phyloP scores from a whole-genome alignment of 169 alveolate species.

The Babesia ovata region DNA sequence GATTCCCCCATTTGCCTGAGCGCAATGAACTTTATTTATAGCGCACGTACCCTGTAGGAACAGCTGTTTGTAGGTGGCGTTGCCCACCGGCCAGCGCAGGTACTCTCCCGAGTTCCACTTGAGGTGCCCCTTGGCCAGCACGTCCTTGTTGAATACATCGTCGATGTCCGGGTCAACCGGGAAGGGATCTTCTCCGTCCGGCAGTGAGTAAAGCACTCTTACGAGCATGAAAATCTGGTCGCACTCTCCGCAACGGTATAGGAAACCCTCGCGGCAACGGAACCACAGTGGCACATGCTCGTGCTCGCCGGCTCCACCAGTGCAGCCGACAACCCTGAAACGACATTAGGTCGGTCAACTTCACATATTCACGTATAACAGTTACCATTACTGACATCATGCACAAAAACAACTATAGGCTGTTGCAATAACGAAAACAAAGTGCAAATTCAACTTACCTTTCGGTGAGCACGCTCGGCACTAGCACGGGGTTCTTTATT shows the following conservation, averaged over 20 bases:
- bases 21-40: not conserved
- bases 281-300: slow-evolving; percentile 85
- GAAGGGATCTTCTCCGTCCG: slow-evolving; percentile 86
- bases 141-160: slow-evolving; percentile 83
- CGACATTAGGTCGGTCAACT: not conserved
- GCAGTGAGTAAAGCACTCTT: slow-evolving; percentile 80
- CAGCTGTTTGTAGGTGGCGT: slow-evolving; percentile 78
- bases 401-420: not conserved
- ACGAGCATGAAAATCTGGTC: slow-evolving; percentile 91
- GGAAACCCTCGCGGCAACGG: slow-evolving; percentile 88
- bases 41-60: slow-evolving; percentile 74
- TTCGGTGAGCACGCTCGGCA: slow-evolving; percentile 84
- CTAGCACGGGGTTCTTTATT: slow-evolving; percentile 85
- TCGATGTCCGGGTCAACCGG: slow-evolving; percentile 85
- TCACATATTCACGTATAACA: not conserved
- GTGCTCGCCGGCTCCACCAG: slow-evolving; percentile 89
- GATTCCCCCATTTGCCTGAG: slow-evolving; percentile 71
- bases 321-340: slow-evolving; percentile 83
- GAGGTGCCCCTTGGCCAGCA: slow-evolving; percentile 82
- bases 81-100: slow-evolving; percentile 84
- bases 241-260: slow-evolving; percentile 90
- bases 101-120: slow-evolving; percentile 84
- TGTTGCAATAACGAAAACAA: not conserved
- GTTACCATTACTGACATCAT: too few relatives aligned
- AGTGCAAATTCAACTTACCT: slow-evolving; percentile 34